A percentile compares a stretch with the other conserved stretches of the same genome.
phyloP scores from a whole-genome alignment of 2,329 filamentous ascomycete species.

The Fusarium sp. region DNA sequence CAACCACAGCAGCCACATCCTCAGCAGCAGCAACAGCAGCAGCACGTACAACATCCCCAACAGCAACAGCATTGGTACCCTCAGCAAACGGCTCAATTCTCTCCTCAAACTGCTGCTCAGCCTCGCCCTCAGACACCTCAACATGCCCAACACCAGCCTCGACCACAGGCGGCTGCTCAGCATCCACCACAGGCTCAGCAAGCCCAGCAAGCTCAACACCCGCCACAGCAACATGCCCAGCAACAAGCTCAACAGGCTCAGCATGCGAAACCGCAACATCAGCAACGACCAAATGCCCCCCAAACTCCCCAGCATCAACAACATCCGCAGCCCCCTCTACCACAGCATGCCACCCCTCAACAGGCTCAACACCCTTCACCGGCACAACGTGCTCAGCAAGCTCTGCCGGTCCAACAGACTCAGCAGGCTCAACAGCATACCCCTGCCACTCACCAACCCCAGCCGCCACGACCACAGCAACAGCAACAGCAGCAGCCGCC shows the following conservation, averaged over 20 bases:
- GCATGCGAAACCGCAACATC: constrained; percentile 33
- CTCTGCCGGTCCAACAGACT: constrained; percentile 11
- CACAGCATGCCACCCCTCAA: constrained; percentile 24
- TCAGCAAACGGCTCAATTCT: constrained; percentile 34
- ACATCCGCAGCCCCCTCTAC: constrained; percentile 23
- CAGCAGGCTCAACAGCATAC: constrained; percentile 32
- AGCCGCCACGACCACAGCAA: constrained; percentile 29
- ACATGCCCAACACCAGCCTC: constrained; percentile 33
- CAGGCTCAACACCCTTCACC: constrained; percentile 36
- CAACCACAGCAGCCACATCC: constrained; percentile 32
- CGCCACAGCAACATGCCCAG: constrained; percentile 28
- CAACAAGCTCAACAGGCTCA: constrained; percentile 30
- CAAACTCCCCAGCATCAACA: constrained; percentile 30
- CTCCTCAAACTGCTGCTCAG: constrained; percentile 34
- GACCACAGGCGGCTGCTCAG: constrained; percentile 32
- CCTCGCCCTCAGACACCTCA: constrained; percentile 38
- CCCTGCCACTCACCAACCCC: constrained; percentile 31
- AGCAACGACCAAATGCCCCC: constrained; percentile 28
- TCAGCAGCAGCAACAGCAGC: constrained; percentile 25
- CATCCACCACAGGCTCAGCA: constrained; percentile 27
- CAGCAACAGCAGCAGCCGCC: constrained; percentile 37
- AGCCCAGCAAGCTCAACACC: constrained; percentile 31
- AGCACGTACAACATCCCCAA: constrained; percentile 27
- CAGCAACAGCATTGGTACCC: constrained; percentile 37
- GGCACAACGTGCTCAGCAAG: constrained; percentile 29